These are phyloP conservation scores for Cladosporium velox DNA, from an alignment of 2,329 filamentous ascomycete species.

Conservation along the genomic window DNA sequence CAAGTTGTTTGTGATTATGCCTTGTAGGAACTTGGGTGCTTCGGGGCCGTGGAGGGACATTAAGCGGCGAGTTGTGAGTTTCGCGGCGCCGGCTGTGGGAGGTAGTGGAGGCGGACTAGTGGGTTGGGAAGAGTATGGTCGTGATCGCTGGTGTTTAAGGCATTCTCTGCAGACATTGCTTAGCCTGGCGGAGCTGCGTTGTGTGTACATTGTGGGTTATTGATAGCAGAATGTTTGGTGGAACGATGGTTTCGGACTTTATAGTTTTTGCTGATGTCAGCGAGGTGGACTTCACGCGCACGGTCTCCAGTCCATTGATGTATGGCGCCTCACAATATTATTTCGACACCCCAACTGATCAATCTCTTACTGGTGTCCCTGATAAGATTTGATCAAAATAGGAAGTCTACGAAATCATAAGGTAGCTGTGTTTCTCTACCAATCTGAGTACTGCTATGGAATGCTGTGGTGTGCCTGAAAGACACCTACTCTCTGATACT, in stretches of 20 bases:
- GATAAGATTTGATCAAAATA: no score
- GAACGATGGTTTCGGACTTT: conserved; percentile 3
- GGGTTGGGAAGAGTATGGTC: conserved; percentile 13
- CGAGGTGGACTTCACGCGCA: no score
- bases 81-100: conserved; percentile 53
- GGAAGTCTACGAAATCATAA: no score
- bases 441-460: no score
- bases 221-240: conserved; percentile 1
- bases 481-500: no score
- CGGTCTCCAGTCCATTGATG: no score
- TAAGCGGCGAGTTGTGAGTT: conserved; percentile 72
- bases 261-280: conserved; percentile 6
- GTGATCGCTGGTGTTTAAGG: neutral
- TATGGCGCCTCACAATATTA: no score
- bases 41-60: conserved; percentile 79
- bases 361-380: no score
- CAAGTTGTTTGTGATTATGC: conserved; percentile 77
- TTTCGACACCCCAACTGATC: no score
- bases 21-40: conserved; percentile 81
- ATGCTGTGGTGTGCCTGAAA: no score
- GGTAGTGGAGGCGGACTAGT: conserved; percentile 45
- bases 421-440: no score
- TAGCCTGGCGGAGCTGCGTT: neutral
- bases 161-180: neutral
- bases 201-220: conserved; percentile 11